Percentiles rank a stretch among this genome's conserved stretches.
Evolutionary conservation across 2,329 filamentous ascomycete species (phyloP).

Genomic region (Triangularia setosa): DNA sequence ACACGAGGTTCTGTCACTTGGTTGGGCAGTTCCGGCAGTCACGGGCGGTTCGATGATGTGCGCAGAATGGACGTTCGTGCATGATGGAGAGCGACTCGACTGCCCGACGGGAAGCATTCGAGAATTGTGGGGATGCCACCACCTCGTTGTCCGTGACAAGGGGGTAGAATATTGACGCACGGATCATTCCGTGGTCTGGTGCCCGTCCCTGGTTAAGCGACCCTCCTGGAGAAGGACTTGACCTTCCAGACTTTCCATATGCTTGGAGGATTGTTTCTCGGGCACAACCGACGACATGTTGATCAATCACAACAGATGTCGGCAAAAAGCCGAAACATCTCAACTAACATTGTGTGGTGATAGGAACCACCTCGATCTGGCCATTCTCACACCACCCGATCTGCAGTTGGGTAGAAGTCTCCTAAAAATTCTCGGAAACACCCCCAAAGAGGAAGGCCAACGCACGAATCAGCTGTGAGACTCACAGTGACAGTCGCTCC

Average conservation of each 20-base stretch:
- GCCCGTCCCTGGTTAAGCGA: background rate
- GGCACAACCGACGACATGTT: background rate
- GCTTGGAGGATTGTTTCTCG: background rate
- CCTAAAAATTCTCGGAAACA: background rate
- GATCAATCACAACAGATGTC: constrained; percentile 17
- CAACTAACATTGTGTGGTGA: background rate
- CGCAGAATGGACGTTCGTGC: background rate
- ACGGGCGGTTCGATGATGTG: background rate
- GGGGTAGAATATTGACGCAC: background rate
- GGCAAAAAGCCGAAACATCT: constrained; percentile 5
- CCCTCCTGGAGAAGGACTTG: background rate
- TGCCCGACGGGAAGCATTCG: background rate
- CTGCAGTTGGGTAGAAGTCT: background rate
- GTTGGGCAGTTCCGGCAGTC: background rate
- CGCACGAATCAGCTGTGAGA: background rate
- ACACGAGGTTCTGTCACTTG: background rate
- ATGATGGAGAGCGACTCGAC: background rate
- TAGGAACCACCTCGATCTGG: constrained; percentile 7
- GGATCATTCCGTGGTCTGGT: background rate
- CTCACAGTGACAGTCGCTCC: background rate
- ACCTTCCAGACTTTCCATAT: background rate
- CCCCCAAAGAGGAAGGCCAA: background rate
- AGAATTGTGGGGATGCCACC: background rate
- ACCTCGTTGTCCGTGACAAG: background rate
- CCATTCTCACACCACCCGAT: background rate